Base-by-base conservation (phyloP, 495 filamentous ascomycete genomes). In the Penicillium coprophilum region DNA sequence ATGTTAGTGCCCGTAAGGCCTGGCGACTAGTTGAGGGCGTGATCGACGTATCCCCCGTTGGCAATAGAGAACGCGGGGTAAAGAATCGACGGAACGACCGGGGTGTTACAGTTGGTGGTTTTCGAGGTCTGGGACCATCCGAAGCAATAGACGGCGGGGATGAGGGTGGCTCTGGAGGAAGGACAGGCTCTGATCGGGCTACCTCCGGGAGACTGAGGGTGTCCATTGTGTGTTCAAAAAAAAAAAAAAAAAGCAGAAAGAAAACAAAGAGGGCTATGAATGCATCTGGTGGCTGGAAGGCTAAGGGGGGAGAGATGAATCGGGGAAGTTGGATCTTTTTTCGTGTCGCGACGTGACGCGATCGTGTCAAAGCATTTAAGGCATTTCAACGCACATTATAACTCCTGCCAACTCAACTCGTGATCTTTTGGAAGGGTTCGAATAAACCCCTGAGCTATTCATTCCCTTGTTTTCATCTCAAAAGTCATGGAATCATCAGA, bases 31-130 rank as follows among this genome's bases (percentile, higher is more conserved):
- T 77, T 60, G 75, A 82, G 59, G 81, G 71, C 63, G 66, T 56
- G 62, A 68, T 56, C 55, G 71, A 61, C 76, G 74, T 71, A 55
- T 59, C 69, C n/a, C 64, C 61, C 19, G 76, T 63, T 57, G 79
- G 62, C 36, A 78, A 67, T 51, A 75, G 60, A 28, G 72, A 76
- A 5, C 80, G 80, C 47, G 92, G 92, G 13, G 89, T 93, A 64
- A 96, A 96, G 75, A 96, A 96, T 28, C 84, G 79, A 39, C 73
- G 84, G 63, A 96, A 96, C 50, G 85, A 87, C 50, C 86, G 77
- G 36, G 88, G 88, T 27, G 88, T 91, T 47, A 91, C 75, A n/a
- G 80, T 74, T 34, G 80, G 79, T 53, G 74, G 73, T 49, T 79
- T 80, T 60, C 70, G 75, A 40, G 65, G 74, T 67, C 74, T 77